These are phyloP conservation scores for Danielia oregonensis DNA, from an alignment of 805 yeast species.

Conservation along the genomic window DNA sequence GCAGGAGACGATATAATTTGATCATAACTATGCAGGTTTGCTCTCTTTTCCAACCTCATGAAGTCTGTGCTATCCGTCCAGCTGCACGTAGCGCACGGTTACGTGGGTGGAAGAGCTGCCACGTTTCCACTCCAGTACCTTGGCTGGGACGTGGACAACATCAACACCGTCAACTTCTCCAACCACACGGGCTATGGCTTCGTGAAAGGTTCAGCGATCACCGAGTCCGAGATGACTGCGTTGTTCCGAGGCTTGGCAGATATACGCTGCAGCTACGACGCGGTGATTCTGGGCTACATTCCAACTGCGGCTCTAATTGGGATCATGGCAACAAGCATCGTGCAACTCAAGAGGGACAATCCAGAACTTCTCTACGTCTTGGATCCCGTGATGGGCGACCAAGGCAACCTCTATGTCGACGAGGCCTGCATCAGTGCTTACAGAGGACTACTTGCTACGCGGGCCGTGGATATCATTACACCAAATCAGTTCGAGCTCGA, in stretches of 20 bases:
- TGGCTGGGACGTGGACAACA: constrained; percentile 91
- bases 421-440: constrained; percentile 13
- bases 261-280: constrained; percentile 14
- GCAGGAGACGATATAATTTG: no score
- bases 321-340: constrained; percentile 7
- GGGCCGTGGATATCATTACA: constrained; percentile 13
- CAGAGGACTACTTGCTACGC: constrained; percentile 5
- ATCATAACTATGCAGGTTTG: no score
- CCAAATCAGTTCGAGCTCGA: constrained; percentile 20
- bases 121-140: constrained; percentile 81
- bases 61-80: constrained; percentile 49
- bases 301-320: constrained; percentile 14
- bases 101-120: constrained; percentile 90
- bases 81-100: constrained; percentile 93
- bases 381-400: constrained; percentile 21
- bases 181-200: constrained; percentile 89
- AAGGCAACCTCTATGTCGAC: constrained; percentile 17
- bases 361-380: constrained; percentile 17
- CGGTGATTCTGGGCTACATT: constrained; percentile 17
- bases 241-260: constrained; percentile 12
- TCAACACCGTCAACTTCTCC: constrained; percentile 85
- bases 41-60: no score
- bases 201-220: constrained; percentile 11
- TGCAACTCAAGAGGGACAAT: constrained; percentile 5
- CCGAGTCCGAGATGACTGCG: constrained; percentile 7